Percentiles rank a stretch among this genome's conserved stretches.
These are phyloP conservation scores for Hamamelis virginiana DNA, from an alignment of 164 flowering plant species.

Conservation along the genomic window DNA sequence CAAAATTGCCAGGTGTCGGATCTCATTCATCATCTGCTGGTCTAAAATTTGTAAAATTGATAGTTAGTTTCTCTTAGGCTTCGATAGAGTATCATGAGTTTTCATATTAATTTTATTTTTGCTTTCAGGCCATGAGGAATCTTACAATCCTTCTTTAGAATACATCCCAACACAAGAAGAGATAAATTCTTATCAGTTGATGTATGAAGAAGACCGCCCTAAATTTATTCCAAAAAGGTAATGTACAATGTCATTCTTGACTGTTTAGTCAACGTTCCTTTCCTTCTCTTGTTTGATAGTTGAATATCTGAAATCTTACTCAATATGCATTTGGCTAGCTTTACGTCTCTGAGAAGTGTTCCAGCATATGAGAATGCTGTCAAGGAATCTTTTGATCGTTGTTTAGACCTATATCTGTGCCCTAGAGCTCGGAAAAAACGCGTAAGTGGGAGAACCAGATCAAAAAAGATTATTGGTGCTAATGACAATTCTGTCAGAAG, in stretches of 20 bases:
- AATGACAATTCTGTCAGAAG: neutral
- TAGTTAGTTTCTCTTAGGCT: neutral
- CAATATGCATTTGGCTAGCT: constrained; percentile 39
- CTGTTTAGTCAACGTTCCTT: neutral
- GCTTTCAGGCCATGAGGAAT: constrained; percentile 86
- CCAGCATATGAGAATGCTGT: constrained; percentile 84
- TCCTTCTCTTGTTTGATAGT: constrained; percentile 1
- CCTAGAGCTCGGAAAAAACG: constrained; percentile 88
- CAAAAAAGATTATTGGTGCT: too few relatives aligned
- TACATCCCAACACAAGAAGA: constrained; percentile 97
- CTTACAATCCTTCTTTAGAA: constrained; percentile 87
- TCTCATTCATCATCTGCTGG: neutral
- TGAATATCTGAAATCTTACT: neutral
- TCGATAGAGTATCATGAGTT: neutral
- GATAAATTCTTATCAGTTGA: constrained; percentile 70
- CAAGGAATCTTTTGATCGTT: constrained; percentile 79
- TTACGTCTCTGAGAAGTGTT: constrained; percentile 64
- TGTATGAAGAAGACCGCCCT: constrained; percentile 97
- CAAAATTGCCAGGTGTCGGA: constrained; percentile 70
- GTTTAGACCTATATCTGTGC: constrained; percentile 89
- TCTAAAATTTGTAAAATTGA: neutral
- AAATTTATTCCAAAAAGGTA: constrained; percentile 87
- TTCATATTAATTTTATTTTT: constrained; percentile 1
- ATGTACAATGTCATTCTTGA: neutral
- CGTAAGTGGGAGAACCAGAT: constrained; percentile 43